A percentile compares a stretch with the other conserved stretches of the same genome.
Conservation (phyloP, 495 filamentous ascomycete species). For the Penicillium soppii region DNA sequence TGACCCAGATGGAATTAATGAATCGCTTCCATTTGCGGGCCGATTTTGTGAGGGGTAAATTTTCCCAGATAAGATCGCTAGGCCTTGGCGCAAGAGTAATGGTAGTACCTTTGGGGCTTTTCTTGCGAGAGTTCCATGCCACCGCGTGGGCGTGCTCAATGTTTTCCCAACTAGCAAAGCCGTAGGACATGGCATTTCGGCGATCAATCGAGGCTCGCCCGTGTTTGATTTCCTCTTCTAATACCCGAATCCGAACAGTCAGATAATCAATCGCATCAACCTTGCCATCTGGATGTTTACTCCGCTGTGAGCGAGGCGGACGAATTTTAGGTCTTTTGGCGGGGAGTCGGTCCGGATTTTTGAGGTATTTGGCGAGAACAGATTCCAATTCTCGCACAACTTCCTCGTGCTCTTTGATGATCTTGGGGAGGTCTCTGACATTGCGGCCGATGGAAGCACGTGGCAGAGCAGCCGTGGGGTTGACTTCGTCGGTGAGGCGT, state of each 20-base stretch:
- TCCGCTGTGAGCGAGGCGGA: conserved; percentile 68
- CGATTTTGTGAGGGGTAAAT: conserved; percentile 67
- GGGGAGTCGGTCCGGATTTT: conserved; percentile 79
- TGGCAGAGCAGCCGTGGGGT: conserved; percentile 72
- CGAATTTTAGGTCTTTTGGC: conserved; percentile 73
- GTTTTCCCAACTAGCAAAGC: conserved; percentile 88
- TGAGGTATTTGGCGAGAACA: conserved; percentile 84
- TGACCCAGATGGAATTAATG: conserved; percentile 80
- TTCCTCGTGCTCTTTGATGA: conserved; percentile 82
- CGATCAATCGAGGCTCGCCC: conserved; percentile 79
- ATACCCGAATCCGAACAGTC: conserved; percentile 74
- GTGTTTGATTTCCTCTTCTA: conserved; percentile 83
- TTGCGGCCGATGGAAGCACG: conserved; percentile 84
- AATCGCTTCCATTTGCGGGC: conserved; percentile 69
- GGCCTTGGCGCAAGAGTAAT: conserved; percentile 80
- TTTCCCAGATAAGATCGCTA: conserved; percentile 95
- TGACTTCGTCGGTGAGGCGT: conserved; percentile 70
- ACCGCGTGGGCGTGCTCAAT: conserved; percentile 87
- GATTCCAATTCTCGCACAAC: conserved; percentile 79
- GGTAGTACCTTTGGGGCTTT: conserved; percentile 76
- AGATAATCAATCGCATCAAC: conserved; percentile 95
- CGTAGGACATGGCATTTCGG: conserved; percentile 83
- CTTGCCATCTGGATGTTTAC: conserved; percentile 44
- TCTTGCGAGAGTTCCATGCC: conserved; percentile 75
- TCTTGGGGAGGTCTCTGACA: conserved; percentile 77